Percentiles rank a stretch among this genome's conserved stretches.
These are phyloP conservation scores for Hypoxylon fragiforme DNA, from an alignment of 495 filamentous ascomycete genomes.

Conservation along the genomic window DNA sequence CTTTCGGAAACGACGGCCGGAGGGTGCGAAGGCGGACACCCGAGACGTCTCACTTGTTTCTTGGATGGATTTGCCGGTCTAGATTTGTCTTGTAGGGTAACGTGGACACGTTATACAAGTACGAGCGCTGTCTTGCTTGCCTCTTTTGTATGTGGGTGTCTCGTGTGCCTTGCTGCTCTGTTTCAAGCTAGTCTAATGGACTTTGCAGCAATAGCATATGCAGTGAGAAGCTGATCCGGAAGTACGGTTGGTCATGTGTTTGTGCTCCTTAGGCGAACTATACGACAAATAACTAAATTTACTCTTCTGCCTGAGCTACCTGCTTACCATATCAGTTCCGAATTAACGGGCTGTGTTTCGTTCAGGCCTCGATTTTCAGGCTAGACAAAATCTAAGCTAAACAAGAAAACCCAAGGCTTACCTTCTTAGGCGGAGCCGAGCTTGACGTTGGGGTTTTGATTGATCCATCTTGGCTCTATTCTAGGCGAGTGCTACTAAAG, in stretches of 20 bases:
- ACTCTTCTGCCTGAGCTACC: conserved; percentile 5
- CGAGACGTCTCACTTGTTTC: conserved; percentile 18
- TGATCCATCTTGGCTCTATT: neutral
- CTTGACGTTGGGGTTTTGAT: conserved; percentile 1
- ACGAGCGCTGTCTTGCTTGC: conserved; percentile 8
- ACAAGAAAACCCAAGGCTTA: conserved; percentile 3
- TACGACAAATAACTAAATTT: conserved; percentile 2
- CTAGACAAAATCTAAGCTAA: conserved; percentile 5
- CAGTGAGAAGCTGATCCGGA: conserved; percentile 27
- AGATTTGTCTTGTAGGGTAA: conserved; percentile 5
- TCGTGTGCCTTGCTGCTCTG: conserved; percentile 22
- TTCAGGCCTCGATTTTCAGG: conserved; percentile 8
- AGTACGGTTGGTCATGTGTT: conserved; percentile 22
- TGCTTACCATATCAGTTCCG: conserved; percentile 16
- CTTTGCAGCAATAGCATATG: conserved; percentile 13
- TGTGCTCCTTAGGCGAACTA: conserved; percentile 6
- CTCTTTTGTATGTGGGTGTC: conserved; percentile 16
- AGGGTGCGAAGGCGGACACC: conserved; percentile 17
- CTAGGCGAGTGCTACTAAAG: conserved; percentile 6
- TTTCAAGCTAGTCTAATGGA: conserved; percentile 3
- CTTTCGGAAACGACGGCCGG: conserved; percentile 9
- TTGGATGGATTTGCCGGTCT: neutral
- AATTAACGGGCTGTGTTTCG: conserved; percentile 9
- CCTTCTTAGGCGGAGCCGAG: conserved; percentile 14
- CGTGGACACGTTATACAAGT: conserved; percentile 22